These are phyloP conservation scores for Durusdinium trenchii DNA, from an alignment of 73 alveolate species.

Conservation along the genomic window DNA sequence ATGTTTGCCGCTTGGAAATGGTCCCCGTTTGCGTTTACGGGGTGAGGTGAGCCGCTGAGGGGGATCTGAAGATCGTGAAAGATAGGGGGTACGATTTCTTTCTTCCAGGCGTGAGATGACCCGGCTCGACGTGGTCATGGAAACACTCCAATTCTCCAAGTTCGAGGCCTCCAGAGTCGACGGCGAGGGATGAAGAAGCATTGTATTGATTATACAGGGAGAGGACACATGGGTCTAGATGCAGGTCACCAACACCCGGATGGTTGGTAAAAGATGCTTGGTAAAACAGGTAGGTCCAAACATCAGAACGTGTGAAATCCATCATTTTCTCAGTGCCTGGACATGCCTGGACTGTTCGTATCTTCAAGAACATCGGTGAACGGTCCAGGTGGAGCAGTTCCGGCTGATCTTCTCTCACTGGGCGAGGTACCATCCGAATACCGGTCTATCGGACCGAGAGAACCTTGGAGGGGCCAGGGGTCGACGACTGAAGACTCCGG, in stretches of 20 bases:
- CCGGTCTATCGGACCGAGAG: slow-evolving; percentile 1
- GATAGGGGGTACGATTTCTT: too few relatives aligned
- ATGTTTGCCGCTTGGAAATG: too few relatives aligned
- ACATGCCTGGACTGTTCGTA: neutral
- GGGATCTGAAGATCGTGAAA: too few relatives aligned
- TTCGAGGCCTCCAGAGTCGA: slow-evolving; percentile 16
- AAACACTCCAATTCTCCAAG: slow-evolving; percentile 45
- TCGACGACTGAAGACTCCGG: too few relatives aligned
- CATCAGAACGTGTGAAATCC: neutral
- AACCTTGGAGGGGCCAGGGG: neutral
- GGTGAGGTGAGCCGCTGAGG: too few relatives aligned
- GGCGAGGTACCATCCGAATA: slow-evolving; percentile 53
- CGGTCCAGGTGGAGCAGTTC: slow-evolving; percentile 75
- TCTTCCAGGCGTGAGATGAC: slow-evolving; percentile 57
- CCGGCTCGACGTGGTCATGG: slow-evolving; percentile 49
- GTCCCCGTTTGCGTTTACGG: too few relatives aligned
- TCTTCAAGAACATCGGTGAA: neutral
- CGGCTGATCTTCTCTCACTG: slow-evolving; percentile 72
- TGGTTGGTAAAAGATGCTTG: neutral
- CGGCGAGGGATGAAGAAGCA: neutral
- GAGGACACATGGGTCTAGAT: neutral
- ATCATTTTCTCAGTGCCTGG: neutral
- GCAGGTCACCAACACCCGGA: neutral
- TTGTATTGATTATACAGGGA: neutral
- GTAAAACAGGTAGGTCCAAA: neutral